Evolutionary conservation across 164 flowering plant genomes (phyloP).

Genomic region (Chimonanthus praecox): DNA sequence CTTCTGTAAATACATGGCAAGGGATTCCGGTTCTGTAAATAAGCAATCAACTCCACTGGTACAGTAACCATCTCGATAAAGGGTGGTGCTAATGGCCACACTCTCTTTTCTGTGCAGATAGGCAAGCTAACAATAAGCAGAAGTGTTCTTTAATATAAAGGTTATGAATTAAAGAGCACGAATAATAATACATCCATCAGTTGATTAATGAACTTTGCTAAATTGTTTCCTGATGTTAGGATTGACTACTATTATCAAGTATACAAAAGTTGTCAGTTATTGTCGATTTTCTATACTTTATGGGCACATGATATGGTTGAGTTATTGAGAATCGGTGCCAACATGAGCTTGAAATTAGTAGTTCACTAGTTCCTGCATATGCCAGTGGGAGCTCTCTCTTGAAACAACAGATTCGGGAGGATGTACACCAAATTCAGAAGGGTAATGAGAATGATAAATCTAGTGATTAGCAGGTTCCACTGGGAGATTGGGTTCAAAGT

Average conservation of each 20-base stretch:
- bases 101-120: neutral
- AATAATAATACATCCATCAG: neutral
- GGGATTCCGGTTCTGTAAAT: conserved; percentile 18
- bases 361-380: no score
- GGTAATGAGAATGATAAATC: no score
- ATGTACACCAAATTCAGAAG: no score
- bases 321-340: no score
- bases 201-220: neutral
- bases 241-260: no score
- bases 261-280: no score
- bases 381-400: no score
- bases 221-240: neutral
- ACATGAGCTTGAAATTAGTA: no score
- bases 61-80: conserved; percentile 2
- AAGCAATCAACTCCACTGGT: conserved; percentile 2
- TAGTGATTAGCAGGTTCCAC: no score
- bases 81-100: conserved; percentile 8
- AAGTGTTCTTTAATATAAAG: neutral
- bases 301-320: neutral
- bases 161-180: neutral
- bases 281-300: neutral
- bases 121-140: neutral
- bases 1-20: conserved; percentile 34
- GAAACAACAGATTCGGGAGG: no score
- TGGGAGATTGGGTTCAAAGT: no score